Percentiles rank a stretch among this genome's conserved stretches.
phyloP scores from a whole-genome alignment of 192 early-diverging fungal genomes.

The Coemansia aciculifera region DNA sequence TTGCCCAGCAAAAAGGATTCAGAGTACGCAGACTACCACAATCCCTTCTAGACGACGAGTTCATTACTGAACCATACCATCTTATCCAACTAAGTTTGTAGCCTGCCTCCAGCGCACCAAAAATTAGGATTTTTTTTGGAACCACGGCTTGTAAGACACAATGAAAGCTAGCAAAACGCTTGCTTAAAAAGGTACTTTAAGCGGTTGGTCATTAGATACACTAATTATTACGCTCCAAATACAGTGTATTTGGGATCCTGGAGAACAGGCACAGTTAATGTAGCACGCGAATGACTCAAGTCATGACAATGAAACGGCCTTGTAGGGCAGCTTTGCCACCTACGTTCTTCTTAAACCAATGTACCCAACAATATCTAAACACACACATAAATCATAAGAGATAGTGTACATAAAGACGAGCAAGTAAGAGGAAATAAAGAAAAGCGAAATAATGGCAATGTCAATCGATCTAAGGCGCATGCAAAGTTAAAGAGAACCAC shows the following conservation, averaged over 20 bases:
- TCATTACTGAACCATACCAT: background rate
- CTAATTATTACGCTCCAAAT: background rate
- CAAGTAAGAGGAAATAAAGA: background rate
- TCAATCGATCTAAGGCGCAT: constrained; percentile 54
- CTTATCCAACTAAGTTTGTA: constrained; percentile 9
- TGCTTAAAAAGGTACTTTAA: background rate
- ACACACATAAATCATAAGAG: background rate
- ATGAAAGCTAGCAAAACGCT: constrained; percentile 9
- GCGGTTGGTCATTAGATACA: background rate
- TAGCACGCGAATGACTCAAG: constrained; percentile 57
- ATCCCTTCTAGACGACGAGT: background rate
- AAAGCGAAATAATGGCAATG: constrained; percentile 38
- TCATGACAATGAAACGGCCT: constrained; percentile 53
- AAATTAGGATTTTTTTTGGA: background rate
- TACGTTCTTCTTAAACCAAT: constrained; percentile 3
- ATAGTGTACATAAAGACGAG: background rate
- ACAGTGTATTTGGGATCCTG: background rate
- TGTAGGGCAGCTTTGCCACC: constrained; percentile 41
- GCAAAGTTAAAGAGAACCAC: constrained; percentile 19
- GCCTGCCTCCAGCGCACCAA: constrained; percentile 28
- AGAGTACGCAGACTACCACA: background rate
- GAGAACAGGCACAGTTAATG: constrained; percentile 18
- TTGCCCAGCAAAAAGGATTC: background rate
- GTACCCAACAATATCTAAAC: background rate
- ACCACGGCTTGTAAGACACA: background rate